Evolutionary conservation across 495 filamentous ascomycete genomes (phyloP).

Genomic region (Hamigera avellanea): DNA sequence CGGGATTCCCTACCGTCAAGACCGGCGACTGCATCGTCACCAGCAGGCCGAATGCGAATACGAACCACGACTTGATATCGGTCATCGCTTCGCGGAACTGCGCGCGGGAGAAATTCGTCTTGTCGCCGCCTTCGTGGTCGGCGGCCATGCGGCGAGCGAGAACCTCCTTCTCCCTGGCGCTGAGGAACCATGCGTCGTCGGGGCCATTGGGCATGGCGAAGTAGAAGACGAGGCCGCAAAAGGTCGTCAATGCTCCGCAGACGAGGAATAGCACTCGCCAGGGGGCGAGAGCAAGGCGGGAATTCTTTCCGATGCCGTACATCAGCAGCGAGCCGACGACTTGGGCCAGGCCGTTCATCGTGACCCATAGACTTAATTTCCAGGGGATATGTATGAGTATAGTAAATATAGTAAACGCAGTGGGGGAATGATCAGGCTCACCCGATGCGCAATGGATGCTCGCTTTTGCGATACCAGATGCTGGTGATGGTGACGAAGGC

Average conservation of each 20-base stretch:
- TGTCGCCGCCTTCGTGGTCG: constrained; percentile 51
- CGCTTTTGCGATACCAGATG: constrained; percentile 31
- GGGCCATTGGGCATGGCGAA: constrained; percentile 47
- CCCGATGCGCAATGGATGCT: constrained; percentile 38
- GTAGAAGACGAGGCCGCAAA: constrained; percentile 39
- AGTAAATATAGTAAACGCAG: constrained; percentile 5
- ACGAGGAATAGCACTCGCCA: constrained; percentile 38
- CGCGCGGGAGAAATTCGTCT: constrained; percentile 38
- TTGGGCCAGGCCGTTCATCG: constrained; percentile 43
- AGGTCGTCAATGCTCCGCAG: constrained; percentile 39
- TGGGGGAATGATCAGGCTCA: constrained; percentile 4
- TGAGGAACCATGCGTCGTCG: constrained; percentile 47
- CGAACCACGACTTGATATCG: constrained; percentile 49
- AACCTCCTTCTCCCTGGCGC: constrained; percentile 37
- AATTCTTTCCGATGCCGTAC: constrained; percentile 41
- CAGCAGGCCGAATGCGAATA: constrained; percentile 42
- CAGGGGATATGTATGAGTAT: too few relatives aligned
- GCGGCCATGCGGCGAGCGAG: constrained; percentile 41
- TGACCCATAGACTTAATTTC: constrained; percentile 29
- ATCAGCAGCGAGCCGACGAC: constrained; percentile 42
- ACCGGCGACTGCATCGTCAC: constrained; percentile 16
- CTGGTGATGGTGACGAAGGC: constrained; percentile 15
- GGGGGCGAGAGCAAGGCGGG: constrained; percentile 19
- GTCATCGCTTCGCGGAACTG: constrained; percentile 44
- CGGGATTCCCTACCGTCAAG: constrained; percentile 5